Evolutionary conservation across 2,329 filamentous ascomycete species (phyloP).

Genomic region (Leptosphaerulina australis): DNA sequence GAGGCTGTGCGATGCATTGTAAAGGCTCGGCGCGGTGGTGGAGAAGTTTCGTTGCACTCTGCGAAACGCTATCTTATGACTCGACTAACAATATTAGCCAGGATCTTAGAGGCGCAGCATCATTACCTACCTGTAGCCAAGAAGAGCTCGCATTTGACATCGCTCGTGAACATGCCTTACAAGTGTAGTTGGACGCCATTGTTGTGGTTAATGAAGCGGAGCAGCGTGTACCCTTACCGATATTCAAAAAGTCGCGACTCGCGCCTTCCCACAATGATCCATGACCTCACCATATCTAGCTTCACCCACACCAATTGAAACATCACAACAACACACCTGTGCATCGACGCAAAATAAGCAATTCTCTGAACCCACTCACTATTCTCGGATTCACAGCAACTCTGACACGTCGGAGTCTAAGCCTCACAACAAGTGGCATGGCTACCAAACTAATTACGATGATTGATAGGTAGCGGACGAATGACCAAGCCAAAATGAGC

Average conservation of each 20-base stretch:
- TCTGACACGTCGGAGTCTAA: not conserved
- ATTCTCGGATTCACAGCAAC: constrained; percentile 1
- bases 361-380: not conserved
- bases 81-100: constrained; percentile 31
- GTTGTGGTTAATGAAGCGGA: constrained; percentile 12
- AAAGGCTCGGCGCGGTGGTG: constrained; percentile 27
- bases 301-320: constrained; percentile 20
- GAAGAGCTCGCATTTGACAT: constrained; percentile 26
- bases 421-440: not conserved
- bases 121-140: constrained; percentile 27
- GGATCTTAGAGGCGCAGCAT: not conserved
- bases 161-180: constrained; percentile 44
- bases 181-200: constrained; percentile 49
- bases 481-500: constrained; percentile 4
- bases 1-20: constrained; percentile 31
- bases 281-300: constrained; percentile 40
- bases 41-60: constrained; percentile 34
- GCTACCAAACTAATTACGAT: not conserved
- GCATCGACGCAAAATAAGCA: not conserved
- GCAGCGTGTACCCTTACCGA: not conserved
- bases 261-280: constrained; percentile 34
- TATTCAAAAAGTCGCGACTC: constrained; percentile 36
- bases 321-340: constrained; percentile 10
- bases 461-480: not conserved
- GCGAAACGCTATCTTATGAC: constrained; percentile 27